These are phyloP conservation scores for Entoloma clypeatum DNA, from an alignment of 1,284 basidiomycete species.

Conservation along the genomic window DNA sequence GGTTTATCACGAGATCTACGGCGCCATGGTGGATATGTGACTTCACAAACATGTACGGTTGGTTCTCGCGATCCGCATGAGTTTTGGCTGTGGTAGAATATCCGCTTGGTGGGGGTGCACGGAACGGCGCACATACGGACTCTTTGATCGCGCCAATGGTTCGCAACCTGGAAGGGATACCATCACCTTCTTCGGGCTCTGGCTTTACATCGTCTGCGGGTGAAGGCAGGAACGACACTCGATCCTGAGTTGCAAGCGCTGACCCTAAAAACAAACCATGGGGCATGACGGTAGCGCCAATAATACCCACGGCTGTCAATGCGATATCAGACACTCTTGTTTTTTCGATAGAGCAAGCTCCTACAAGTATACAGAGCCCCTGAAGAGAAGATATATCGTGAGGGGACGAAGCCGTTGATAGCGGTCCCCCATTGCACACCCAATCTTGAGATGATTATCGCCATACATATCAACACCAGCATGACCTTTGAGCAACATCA, in stretches of 20 bases:
- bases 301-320: slow-evolving; percentile 68
- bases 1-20: slow-evolving; percentile 58
- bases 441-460: slow-evolving; percentile 74
- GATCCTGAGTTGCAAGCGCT: slow-evolving; percentile 78
- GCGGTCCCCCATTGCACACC: slow-evolving; percentile 74
- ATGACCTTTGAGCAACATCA: slow-evolving; percentile 53
- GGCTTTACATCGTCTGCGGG: too few relatives aligned
- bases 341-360: slow-evolving; percentile 17
- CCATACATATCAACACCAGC: slow-evolving; percentile 79
- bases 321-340: slow-evolving; percentile 2
- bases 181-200: too few relatives aligned
- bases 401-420: slow-evolving; percentile 86
- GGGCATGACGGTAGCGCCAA: slow-evolving; percentile 87
- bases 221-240: slow-evolving; percentile 38
- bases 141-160: slow-evolving; percentile 18
- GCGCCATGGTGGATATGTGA: slow-evolving; percentile 79
- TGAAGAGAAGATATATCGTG: slow-evolving; percentile 56
- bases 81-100: slow-evolving; percentile 29
- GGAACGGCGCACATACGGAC: slow-evolving; percentile 28
- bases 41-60: slow-evolving; percentile 62
- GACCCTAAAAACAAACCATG: slow-evolving; percentile 91
- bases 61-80: slow-evolving; percentile 62
- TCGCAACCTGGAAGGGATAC: too few relatives aligned
- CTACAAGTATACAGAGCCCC: slow-evolving; percentile 78
- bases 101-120: slow-evolving; percentile 27